These are phyloP conservation scores for Botrytis paeoniae DNA, from an alignment of 2,329 filamentous ascomycete species.

Conservation along the genomic window DNA sequence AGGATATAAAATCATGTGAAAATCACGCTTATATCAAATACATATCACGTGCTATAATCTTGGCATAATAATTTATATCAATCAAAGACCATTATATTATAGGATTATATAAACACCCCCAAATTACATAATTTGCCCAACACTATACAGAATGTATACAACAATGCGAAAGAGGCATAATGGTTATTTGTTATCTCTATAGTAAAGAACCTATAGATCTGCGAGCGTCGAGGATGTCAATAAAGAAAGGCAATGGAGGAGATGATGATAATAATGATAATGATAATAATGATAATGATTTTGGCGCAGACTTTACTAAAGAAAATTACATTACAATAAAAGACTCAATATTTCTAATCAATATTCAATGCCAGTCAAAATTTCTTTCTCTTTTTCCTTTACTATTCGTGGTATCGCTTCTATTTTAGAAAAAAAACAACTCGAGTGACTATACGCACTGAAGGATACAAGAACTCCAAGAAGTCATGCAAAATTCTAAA, in stretches of 20 bases:
- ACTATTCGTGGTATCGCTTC: background rate
- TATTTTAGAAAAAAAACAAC: background rate
- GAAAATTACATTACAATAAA: background rate
- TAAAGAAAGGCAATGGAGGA: background rate
- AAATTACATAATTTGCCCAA: too few relatives aligned
- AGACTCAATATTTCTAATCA: background rate
- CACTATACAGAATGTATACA: background rate
- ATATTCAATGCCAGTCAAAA: background rate
- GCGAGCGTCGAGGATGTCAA: background rate
- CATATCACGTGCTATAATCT: too few relatives aligned
- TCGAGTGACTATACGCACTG: background rate
- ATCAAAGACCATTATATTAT: too few relatives aligned
- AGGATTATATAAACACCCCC: too few relatives aligned
- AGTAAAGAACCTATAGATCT: background rate
- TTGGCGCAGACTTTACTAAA: background rate
- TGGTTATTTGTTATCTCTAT: background rate
- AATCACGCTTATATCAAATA: too few relatives aligned
- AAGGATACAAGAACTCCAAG: background rate
- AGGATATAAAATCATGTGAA: too few relatives aligned
- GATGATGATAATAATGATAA: background rate
- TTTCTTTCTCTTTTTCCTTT: background rate
- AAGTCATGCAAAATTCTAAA: background rate
- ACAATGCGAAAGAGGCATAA: background rate
- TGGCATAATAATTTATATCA: too few relatives aligned
- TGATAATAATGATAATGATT: background rate